phyloP scores from a whole-genome alignment of 2,329 filamentous ascomycete genomes.

The Trichoderma sp. region DNA sequence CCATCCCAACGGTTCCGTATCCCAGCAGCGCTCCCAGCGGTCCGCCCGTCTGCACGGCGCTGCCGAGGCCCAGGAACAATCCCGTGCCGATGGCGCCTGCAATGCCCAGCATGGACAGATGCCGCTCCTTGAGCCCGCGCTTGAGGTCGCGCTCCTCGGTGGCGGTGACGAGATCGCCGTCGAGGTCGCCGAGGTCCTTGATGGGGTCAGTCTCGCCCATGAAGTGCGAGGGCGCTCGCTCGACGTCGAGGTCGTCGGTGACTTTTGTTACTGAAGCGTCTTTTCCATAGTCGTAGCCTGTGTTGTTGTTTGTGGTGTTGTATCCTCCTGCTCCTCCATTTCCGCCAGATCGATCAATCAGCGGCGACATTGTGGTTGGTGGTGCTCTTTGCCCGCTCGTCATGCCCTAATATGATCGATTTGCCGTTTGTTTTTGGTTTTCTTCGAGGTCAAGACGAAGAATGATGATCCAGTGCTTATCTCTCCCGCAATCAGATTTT shows the following conservation, averaged over 20 bases:
- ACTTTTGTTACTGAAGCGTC: neutral
- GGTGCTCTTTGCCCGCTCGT: slow-evolving; percentile 13
- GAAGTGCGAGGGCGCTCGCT: neutral
- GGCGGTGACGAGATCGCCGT: slow-evolving; percentile 48
- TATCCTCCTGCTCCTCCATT: neutral
- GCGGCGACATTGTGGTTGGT: slow-evolving; percentile 14
- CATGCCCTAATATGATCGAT: neutral
- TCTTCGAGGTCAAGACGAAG: neutral
- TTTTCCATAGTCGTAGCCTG: neutral
- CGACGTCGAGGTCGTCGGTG: neutral
- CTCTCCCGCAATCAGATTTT: neutral
- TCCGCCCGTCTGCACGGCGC: slow-evolving; percentile 53
- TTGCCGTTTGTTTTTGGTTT: neutral
- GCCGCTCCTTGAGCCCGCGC: slow-evolving; percentile 42
- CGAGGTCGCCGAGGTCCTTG: slow-evolving; percentile 23
- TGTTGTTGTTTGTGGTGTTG: slow-evolving; percentile 1
- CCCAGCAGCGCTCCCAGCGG: slow-evolving; percentile 51
- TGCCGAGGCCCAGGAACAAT: slow-evolving; percentile 60
- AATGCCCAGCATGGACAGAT: slow-evolving; percentile 64
- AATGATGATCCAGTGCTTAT: neutral
- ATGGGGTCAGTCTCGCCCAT: neutral
- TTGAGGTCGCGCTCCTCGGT: slow-evolving; percentile 52
- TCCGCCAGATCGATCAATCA: slow-evolving; percentile 15
- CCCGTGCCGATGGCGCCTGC: slow-evolving; percentile 63
- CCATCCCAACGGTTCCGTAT: slow-evolving; percentile 57